phyloP scores from a whole-genome alignment of 1,284 basidiomycete species.

The Microbotryomycetes sp. region DNA sequence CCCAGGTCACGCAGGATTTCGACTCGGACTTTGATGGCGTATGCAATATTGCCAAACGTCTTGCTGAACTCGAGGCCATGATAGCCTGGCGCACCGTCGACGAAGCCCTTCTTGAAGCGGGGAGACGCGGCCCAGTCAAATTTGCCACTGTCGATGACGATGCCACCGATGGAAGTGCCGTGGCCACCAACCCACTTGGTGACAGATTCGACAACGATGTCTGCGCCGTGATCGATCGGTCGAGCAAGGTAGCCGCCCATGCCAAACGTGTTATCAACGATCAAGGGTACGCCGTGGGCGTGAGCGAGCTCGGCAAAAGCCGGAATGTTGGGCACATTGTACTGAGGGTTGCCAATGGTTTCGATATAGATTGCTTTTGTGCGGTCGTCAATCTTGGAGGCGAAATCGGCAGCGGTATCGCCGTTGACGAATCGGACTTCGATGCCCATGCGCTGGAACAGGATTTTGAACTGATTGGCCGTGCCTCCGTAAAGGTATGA shows the following conservation, averaged over 20 bases:
- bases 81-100: constrained; percentile 72
- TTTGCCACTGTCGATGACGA: constrained; percentile 73
- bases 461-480: constrained; percentile 77
- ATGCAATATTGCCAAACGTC: constrained; percentile 65
- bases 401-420: constrained; percentile 57
- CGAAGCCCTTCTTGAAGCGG: constrained; percentile 68
- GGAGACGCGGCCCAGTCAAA: constrained; percentile 75
- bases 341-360: constrained; percentile 76
- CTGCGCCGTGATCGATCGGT: constrained; percentile 71
- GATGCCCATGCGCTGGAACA: constrained; percentile 53
- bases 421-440: constrained; percentile 65
- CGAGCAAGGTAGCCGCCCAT: constrained; percentile 55
- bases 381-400: constrained; percentile 63
- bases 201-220: constrained; percentile 53
- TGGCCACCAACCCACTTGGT: constrained; percentile 91
- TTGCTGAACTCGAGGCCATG: constrained; percentile 56
- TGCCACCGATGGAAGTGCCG: constrained; percentile 78
- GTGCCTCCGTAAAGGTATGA: constrained; percentile 64
- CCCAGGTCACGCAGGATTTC: constrained; percentile 50
- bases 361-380: constrained; percentile 64
- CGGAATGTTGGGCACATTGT: constrained; percentile 62
- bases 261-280: constrained; percentile 70
- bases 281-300: constrained; percentile 62
- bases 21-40: constrained; percentile 63
- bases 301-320: constrained; percentile 72